phyloP scores from a whole-genome alignment of 1,284 basidiomycete genomes.

The Athelia sp. region DNA sequence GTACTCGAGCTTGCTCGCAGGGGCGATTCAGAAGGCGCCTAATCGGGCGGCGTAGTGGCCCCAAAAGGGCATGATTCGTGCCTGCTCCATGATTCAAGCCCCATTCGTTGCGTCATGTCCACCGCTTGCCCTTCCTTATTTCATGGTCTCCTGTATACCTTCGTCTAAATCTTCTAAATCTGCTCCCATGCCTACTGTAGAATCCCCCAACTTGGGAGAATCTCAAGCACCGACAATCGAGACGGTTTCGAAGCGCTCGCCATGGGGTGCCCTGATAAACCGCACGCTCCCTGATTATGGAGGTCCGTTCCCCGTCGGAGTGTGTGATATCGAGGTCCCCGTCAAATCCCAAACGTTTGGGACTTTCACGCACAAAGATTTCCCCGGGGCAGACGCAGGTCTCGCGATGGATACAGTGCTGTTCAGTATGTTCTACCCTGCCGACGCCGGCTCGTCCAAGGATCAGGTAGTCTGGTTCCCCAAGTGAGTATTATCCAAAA shows the following conservation, averaged over 20 bases:
- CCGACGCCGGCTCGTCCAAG: conserved; percentile 11
- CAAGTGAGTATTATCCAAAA: conserved; percentile 13
- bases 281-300: conserved; percentile 22
- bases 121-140: neutral
- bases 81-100: too few relatives aligned
- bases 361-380: conserved; percentile 21
- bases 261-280: conserved; percentile 22
- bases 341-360: conserved; percentile 20
- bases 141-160: neutral
- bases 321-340: conserved; percentile 24
- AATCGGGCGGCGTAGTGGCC: too few relatives aligned
- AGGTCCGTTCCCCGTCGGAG: conserved; percentile 25
- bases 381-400: conserved; percentile 15
- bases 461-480: conserved; percentile 22
- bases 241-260: conserved; percentile 10
- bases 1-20: too few relatives aligned
- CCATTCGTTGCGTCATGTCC: too few relatives aligned
- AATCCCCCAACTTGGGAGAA: neutral
- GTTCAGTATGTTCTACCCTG: conserved; percentile 36
- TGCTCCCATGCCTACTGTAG: neutral
- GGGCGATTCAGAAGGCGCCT: too few relatives aligned
- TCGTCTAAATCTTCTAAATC: neutral
- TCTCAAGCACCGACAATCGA: neutral
- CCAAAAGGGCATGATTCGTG: too few relatives aligned
- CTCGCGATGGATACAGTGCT: conserved; percentile 30